Percentiles rank a stretch among this genome's conserved stretches.
Evolutionary conservation across 2,329 filamentous ascomycete species (phyloP).

Genomic region (Scedosporium apiospermum): DNA sequence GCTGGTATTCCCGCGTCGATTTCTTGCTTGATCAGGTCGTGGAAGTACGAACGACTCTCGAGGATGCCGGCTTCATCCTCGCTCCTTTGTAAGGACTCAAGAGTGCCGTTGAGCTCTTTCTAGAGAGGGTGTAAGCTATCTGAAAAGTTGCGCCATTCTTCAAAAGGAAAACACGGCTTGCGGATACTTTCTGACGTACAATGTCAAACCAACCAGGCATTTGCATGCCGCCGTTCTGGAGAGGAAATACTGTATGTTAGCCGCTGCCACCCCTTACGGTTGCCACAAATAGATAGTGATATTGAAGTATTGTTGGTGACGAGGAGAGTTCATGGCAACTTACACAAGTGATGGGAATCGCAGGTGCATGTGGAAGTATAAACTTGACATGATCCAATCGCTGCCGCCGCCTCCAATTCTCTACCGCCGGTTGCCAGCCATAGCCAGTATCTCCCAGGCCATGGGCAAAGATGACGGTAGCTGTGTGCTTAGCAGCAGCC

Average conservation of each 20-base stretch:
- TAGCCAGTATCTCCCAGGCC: constrained; percentile 77
- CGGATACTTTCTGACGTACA: constrained; percentile 27
- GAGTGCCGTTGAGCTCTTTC: constrained; percentile 23
- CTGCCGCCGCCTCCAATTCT: constrained; percentile 74
- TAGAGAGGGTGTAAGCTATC: constrained; percentile 9
- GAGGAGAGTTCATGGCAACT: constrained; percentile 14
- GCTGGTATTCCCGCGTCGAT: constrained; percentile 72
- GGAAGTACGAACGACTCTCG: constrained; percentile 64
- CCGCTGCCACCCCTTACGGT: not conserved
- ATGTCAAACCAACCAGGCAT: constrained; percentile 92
- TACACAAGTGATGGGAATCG: constrained; percentile 77
- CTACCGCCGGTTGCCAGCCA: constrained; percentile 73
- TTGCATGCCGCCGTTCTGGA: constrained; percentile 60
- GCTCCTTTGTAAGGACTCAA: constrained; percentile 20
- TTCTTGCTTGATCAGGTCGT: constrained; percentile 69
- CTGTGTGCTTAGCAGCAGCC: constrained; percentile 74
- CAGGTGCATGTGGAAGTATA: constrained; percentile 83
- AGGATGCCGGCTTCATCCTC: constrained; percentile 69
- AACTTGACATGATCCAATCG: constrained; percentile 88
- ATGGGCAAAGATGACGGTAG: constrained; percentile 89
- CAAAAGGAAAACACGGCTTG: not conserved
- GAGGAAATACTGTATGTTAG: not conserved
- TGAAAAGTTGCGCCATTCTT: not conserved
- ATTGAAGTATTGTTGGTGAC: not conserved
- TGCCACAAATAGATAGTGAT: not conserved